Evolutionary conservation across 352 stramenopile species (phyloP), one percentile per base, ranked within the genome.

Genomic region (Phytophthora cryptogea): DNA sequence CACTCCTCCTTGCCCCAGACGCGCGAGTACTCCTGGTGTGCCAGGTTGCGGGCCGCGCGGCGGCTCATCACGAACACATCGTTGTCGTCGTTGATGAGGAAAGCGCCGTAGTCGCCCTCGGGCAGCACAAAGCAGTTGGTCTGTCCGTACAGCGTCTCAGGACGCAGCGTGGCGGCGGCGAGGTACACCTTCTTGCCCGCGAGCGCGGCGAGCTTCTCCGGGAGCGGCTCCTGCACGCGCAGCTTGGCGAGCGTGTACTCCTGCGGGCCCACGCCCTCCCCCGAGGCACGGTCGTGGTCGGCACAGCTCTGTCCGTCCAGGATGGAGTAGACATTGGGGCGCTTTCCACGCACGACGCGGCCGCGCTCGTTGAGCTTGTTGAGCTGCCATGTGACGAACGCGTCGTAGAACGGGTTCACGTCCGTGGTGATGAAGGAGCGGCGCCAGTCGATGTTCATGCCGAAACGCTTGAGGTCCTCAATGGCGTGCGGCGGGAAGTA

Each of bases 41-140:
- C 96, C 23, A 99, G 74, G 63, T 98, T 98, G 62, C 89, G 90
- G 31, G 97, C 97, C 0, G 96, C 88, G 35, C 97, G 89, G 46
- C 81, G 87, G 61, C 79, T 97, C 69, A 98, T 98, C 62, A 98
- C 91, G 70, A 98, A 98, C 37, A 99, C 87, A 55, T 99, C 95
- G 17, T 87, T 75, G 54, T 90, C 76, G 64, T 98, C 83, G 66
- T 96, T 94, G 54, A 98, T 94, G 50, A 98, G 76, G 83, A 97
- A 99, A 5, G 96, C 97, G 54, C 97, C 97, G 78, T 99, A 99
- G 75, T 99, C 94, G 54, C 97, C 97, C 17, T 97, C 92, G 8
- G 98, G 98, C 37, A 99, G 86, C 60, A 99, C 96, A 67, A 99
- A 99, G 87, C 97, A 99, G 86, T 99, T 99, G 10, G 98, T 99